Evolutionary conservation across 495 filamentous ascomycete genomes (phyloP).

Genomic region (Talaromyces ruber): DNA sequence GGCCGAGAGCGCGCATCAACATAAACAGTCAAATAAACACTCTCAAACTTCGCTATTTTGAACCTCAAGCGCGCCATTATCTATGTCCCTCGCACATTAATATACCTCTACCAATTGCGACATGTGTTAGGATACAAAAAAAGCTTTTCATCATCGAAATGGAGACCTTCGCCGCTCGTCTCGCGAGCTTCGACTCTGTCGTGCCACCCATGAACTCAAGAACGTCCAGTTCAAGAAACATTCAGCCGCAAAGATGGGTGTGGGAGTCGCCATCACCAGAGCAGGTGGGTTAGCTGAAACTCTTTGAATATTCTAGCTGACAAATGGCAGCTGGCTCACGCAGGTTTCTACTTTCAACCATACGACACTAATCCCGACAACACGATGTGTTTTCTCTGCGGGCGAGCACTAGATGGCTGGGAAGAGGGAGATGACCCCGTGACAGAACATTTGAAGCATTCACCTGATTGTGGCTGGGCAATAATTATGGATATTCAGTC

Average conservation of each 20-base stretch:
- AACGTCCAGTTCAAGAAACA: conserved; percentile 54
- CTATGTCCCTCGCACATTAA: neutral
- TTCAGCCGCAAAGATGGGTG: conserved; percentile 65
- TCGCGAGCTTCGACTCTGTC: conserved; percentile 62
- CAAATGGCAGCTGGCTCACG: conserved; percentile 64
- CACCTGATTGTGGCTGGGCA: conserved; percentile 79
- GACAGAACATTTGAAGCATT: conserved; percentile 76
- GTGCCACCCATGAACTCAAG: conserved; percentile 55
- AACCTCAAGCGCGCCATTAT: neutral
- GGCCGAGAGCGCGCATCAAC: neutral
- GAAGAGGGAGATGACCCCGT: conserved; percentile 73
- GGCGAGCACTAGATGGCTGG: conserved; percentile 78
- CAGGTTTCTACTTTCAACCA: conserved; percentile 86
- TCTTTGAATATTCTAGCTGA: neutral
- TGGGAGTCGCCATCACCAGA: conserved; percentile 57
- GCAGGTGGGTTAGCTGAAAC: conserved; percentile 40
- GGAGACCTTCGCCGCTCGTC: conserved; percentile 61
- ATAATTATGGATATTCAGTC: conserved; percentile 64
- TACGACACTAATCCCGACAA: conserved; percentile 69
- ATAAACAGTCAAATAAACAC: neutral
- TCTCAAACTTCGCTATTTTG: neutral
- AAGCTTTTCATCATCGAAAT: conserved; percentile 16
- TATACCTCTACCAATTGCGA: neutral
- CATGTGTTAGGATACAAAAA: neutral
- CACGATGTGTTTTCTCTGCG: conserved; percentile 79